Percentiles rank a stretch among this genome's conserved stretches.
phyloP scores from a whole-genome alignment of 2,329 filamentous ascomycete species.

The Ceratocystis lukuohia region DNA sequence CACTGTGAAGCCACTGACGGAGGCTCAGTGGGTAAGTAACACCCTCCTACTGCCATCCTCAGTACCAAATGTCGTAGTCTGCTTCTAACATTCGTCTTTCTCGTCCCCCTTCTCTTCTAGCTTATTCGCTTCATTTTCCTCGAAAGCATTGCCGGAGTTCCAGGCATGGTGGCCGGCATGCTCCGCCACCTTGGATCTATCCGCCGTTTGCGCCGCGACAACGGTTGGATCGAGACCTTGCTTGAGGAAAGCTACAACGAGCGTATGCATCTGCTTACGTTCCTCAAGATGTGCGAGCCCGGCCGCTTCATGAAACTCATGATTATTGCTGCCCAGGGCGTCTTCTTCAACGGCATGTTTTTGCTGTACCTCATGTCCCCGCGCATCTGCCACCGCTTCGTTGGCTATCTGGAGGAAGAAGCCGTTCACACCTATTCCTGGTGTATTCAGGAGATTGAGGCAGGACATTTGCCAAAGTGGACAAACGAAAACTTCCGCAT shows the following conservation, averaged over 20 bases:
- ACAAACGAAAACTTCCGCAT: conserved; percentile 53
- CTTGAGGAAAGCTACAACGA: conserved; percentile 88
- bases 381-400: conserved; percentile 82
- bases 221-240: conserved; percentile 91
- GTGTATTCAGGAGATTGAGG: conserved; percentile 74
- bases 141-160: conserved; percentile 86
- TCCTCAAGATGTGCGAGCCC: conserved; percentile 67
- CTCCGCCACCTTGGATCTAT: conserved; percentile 76
- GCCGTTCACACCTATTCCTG: conserved; percentile 91
- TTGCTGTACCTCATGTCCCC: conserved; percentile 76
- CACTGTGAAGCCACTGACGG: conserved; percentile 53
- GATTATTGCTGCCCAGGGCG: conserved; percentile 83
- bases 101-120: conserved; percentile 23
- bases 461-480: conserved; percentile 75
- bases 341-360: conserved; percentile 95
- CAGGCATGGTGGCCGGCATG: conserved; percentile 95
- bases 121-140: conserved; percentile 82
- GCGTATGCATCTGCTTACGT: conserved; percentile 82
- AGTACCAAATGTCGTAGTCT: not conserved
- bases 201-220: conserved; percentile 75
- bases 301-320: conserved; percentile 84
- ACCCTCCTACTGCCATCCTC: not conserved
- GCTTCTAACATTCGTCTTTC: not conserved
- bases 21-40: conserved; percentile 60
- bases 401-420: conserved; percentile 94